These are phyloP conservation scores for Trametopsis cervina DNA, from an alignment of 768 basidiomycete genomes.

Conservation along the genomic window DNA sequence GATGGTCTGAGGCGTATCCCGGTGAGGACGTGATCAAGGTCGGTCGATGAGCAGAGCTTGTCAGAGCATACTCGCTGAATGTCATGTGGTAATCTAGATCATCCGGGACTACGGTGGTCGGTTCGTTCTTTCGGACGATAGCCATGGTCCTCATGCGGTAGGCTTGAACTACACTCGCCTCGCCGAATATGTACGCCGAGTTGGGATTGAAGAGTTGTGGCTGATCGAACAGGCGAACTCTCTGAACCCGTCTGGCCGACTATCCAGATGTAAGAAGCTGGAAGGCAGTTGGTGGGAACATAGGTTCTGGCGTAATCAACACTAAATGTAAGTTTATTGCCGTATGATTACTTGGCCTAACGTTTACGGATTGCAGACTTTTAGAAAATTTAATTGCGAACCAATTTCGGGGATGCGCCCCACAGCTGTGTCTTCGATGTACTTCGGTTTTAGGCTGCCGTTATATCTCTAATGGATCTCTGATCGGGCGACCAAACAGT, in stretches of 20 bases:
- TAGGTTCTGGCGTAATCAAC: conserved; percentile 65
- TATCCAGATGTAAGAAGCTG: conserved; percentile 35
- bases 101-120: conserved; percentile 65
- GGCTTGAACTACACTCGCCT: conserved; percentile 77
- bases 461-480: no score
- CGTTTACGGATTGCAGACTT: no score
- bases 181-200: conserved; percentile 52
- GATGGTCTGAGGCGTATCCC: conserved; percentile 84
- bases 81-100: conserved; percentile 37
- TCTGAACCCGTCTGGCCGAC: conserved; percentile 42
- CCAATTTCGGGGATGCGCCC: no score
- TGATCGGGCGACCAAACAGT: no score
- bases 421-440: no score
- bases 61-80: neutral
- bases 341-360: no score
- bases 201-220: conserved; percentile 64
- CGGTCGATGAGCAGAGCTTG: conserved; percentile 20
- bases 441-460: no score
- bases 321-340: no score
- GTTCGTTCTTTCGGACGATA: conserved; percentile 90
- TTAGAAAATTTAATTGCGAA: no score
- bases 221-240: conserved; percentile 37
- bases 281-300: conserved; percentile 53
- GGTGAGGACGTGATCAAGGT: conserved; percentile 72
- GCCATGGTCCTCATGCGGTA: conserved; percentile 84